A percentile compares a stretch with the other conserved stretches of the same genome.
Conservation (phyloP, 768 basidiomycete species). For the Phlebiopsis gigantea region DNA sequence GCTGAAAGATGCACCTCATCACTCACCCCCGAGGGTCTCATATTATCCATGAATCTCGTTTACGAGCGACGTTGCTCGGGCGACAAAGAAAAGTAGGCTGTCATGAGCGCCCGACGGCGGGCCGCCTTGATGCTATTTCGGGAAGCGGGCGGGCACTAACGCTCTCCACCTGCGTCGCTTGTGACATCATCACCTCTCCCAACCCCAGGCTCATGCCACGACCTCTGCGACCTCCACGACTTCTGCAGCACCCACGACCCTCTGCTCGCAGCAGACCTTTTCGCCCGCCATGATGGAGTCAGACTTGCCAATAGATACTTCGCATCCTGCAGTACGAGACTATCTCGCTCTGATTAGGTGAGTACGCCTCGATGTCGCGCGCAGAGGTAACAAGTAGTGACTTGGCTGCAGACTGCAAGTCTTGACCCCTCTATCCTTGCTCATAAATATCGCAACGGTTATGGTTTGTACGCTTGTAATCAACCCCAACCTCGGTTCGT, state of each 20-base stretch:
- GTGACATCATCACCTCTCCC: not conserved
- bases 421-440: slow-evolving; percentile 76
- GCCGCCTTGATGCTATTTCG: not conserved
- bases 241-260: not conserved
- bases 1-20: too few relatives aligned
- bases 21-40: too few relatives aligned
- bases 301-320: slow-evolving; percentile 44
- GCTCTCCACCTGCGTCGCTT: not conserved
- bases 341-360: slow-evolving; percentile 61
- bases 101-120: too few relatives aligned
- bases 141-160: not conserved
- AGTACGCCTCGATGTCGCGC: slow-evolving; percentile 6
- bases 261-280: not conserved
- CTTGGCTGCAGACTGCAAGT: slow-evolving; percentile 63
- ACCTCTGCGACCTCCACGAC: not conserved
- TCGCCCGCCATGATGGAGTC: slow-evolving; percentile 7
- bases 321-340: slow-evolving; percentile 57
- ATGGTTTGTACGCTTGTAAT: slow-evolving; percentile 65
- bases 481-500: slow-evolving; percentile 54
- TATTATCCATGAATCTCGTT: too few relatives aligned
- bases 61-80: too few relatives aligned
- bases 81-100: too few relatives aligned
- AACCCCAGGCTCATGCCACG: not conserved
- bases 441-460: slow-evolving; percentile 72
- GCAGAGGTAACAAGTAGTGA: not conserved